These are phyloP conservation scores for Lumnitzera littorea DNA, from an alignment of 345 rosid genomes.

Conservation along the genomic window DNA sequence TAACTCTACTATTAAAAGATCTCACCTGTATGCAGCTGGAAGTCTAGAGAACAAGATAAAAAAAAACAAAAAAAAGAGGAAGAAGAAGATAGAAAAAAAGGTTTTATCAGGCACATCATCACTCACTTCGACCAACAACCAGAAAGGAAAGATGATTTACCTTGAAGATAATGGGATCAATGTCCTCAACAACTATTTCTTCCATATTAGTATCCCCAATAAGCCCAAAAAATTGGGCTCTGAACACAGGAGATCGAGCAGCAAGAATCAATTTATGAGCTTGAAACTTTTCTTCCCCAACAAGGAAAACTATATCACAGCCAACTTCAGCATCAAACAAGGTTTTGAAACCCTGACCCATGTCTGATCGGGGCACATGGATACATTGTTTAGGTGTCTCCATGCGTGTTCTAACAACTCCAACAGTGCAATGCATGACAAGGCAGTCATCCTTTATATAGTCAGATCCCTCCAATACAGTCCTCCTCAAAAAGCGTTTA, in stretches of 20 bases:
- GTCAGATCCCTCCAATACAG: conserved; percentile 68
- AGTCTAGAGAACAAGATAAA: too few relatives aligned
- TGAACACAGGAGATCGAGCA: conserved; percentile 89
- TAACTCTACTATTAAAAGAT: too few relatives aligned
- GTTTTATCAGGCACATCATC: too few relatives aligned
- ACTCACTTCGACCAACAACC: neutral
- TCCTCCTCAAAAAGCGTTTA: conserved; percentile 75
- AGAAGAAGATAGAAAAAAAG: too few relatives aligned
- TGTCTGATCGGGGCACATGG: conserved; percentile 56
- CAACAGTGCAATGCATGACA: conserved; percentile 79
- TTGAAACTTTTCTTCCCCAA: conserved; percentile 67
- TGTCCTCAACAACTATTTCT: conserved; percentile 50
- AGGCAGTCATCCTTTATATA: conserved; percentile 80
- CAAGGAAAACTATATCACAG: conserved; percentile 64
- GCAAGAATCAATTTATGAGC: conserved; percentile 90
- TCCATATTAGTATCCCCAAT: conserved; percentile 60
- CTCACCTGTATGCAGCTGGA: too few relatives aligned
- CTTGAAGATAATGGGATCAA: conserved; percentile 84
- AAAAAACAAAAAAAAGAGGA: too few relatives aligned
- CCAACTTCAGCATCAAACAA: conserved; percentile 73
- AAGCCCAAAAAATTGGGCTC: conserved; percentile 88
- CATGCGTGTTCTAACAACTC: conserved; percentile 69
- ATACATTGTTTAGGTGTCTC: conserved; percentile 69
- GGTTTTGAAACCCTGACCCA: conserved; percentile 64
- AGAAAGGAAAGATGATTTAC: conserved; percentile 26